Evolutionary conservation across 805 yeast species (phyloP), one percentile per base, ranked within the genome.

Genomic region (Starmera dryadoides): DNA sequence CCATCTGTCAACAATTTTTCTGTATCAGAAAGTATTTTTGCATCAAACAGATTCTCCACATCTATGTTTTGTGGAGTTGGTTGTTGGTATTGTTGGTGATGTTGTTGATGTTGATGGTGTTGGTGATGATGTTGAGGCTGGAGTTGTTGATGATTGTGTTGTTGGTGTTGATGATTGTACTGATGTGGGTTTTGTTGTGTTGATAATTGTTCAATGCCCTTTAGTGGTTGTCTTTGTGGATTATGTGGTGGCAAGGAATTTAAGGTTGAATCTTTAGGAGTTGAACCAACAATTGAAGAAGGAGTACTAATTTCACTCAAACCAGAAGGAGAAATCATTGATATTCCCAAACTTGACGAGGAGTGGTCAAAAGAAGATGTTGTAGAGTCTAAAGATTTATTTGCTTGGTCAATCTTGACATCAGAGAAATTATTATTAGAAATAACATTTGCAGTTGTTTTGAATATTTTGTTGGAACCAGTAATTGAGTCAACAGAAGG

Each of bases 1-100:
- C 38, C 40, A 35, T 28, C 37, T 14, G n/a, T 34, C 14, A 26
- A 20, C 30, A 44, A 16, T 16, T 35, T 39, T 30, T 42, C 42
- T 7, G 42, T 39, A 34, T 44, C 45, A n/a, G 39, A 22, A 7
- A 38, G 18, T 4, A 32, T 32, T 17, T 33, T 25, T 12, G 39
- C 42, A 35, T 37, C 43, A 38, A 44, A 44, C 3, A 44, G 10
- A 34, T 44, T 40, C 6, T 42, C 41, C 29, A 39, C 43, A 11
- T 25, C 28, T 12, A 36, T 39, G 9, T 35, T 36, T 1, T 5
- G 32, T 18, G 23, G 14, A 21, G 7, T 29, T 31, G 7, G 19
- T 8, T 17, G 20, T 33, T 15, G 35, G 3, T 15, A 20, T 15
- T n/a, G 34, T 28, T 15, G 6, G 21, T 18, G 30, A 28, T 4